phyloP scores from a whole-genome alignment of 148 eudicot species.

The Amaranthus cruentus region DNA sequence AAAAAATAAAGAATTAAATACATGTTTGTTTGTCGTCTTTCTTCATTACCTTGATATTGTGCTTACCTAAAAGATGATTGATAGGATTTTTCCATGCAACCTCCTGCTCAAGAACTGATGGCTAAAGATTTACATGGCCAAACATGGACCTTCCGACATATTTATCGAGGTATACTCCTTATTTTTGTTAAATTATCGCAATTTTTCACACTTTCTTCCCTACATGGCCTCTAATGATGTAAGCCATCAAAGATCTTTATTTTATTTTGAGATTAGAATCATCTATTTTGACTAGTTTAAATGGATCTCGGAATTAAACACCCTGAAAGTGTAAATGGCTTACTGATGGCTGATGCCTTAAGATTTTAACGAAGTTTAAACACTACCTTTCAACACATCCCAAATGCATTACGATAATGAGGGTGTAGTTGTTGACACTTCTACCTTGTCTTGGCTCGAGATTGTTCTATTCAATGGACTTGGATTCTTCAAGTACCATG shows the following conservation, averaged over 20 bases:
- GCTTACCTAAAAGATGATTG: slow-evolving; percentile 34
- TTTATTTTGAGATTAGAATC: background rate
- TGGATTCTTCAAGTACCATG: background rate
- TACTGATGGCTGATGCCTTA: background rate
- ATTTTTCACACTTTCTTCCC: background rate
- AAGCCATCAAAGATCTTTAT: background rate
- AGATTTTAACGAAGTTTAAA: background rate
- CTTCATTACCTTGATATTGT: slow-evolving; percentile 16
- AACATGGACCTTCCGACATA: slow-evolving; percentile 91
- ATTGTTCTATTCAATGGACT: background rate
- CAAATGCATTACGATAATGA: background rate
- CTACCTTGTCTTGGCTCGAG: background rate
- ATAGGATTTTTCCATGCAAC: slow-evolving; percentile 97
- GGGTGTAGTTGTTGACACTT: background rate
- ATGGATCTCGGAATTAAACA: background rate
- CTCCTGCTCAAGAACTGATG: slow-evolving; percentile 87
- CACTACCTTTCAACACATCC: background rate
- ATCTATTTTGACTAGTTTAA: background rate
- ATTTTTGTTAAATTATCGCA: background rate
- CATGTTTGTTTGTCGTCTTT: background rate
- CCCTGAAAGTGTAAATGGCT: background rate
- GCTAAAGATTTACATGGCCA: slow-evolving; percentile 98
- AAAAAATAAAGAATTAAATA: background rate
- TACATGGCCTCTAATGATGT: background rate
- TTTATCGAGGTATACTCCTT: slow-evolving; percentile 60